Percentiles rank a stretch among this genome's conserved stretches.
Evolutionary conservation across 208 protist genomes (phyloP).

Genomic region (Histomonas meleagridis): DNA sequence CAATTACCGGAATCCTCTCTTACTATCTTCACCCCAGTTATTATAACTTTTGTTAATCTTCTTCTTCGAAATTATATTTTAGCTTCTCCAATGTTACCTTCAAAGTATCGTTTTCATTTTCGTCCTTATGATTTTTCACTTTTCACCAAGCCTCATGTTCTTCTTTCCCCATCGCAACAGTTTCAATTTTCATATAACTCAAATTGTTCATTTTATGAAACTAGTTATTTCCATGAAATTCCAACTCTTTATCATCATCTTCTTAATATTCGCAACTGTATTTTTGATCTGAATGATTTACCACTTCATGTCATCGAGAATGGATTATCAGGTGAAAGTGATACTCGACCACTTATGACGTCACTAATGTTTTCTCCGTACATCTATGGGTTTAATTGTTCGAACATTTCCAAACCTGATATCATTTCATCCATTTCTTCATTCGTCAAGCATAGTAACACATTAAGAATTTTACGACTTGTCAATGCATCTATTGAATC

Average conservation of each 20-base stretch:
- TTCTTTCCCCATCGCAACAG: not conserved
- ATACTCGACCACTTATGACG: not conserved
- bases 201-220: not conserved
- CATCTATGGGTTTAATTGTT: not conserved
- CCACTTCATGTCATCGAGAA: not conserved
- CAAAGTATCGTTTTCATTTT: not conserved
- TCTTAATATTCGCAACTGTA: not conserved
- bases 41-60: too few species aligned
- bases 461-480: not conserved
- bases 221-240: not conserved
- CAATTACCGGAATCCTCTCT: too few species aligned
- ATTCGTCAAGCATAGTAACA: not conserved
- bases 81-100: not conserved
- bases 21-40: too few species aligned
- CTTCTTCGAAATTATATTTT: slow-evolving; percentile 1
- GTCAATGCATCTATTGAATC: not conserved
- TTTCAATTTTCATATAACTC: slow-evolving; percentile 31
- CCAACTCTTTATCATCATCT: not conserved
- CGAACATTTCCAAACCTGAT: not conserved
- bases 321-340: not conserved
- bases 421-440: not conserved
- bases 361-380: not conserved
- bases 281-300: not conserved
- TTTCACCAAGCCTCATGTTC: not conserved
- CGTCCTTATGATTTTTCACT: not conserved